Percentiles rank a stretch among this genome's conserved stretches.
Evolutionary conservation across 257 asterid species (phyloP).

Genomic region (Handroanthus guayacan): DNA sequence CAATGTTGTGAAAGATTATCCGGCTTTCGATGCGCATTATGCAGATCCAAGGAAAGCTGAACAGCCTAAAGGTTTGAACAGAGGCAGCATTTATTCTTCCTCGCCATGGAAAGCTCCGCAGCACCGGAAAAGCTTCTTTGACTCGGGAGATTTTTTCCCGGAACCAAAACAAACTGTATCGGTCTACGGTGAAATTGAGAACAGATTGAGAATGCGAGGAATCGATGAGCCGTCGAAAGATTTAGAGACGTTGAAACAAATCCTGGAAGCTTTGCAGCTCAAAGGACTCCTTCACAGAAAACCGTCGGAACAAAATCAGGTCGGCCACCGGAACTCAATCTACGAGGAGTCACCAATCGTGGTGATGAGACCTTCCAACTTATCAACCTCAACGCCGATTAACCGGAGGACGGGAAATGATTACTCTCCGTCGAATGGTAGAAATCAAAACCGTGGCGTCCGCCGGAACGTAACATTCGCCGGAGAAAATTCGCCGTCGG

Average conservation of each 20-base stretch:
- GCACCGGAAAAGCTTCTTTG: slow-evolving; percentile 69
- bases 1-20: slow-evolving; percentile 34
- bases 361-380: slow-evolving; percentile 60
- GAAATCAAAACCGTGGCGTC: slow-evolving; percentile 43
- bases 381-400: slow-evolving; percentile 44
- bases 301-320: slow-evolving; percentile 46
- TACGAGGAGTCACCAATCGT: slow-evolving; percentile 72
- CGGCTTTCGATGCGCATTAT: slow-evolving; percentile 25
- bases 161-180: slow-evolving; percentile 68
- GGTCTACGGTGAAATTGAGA: slow-evolving; percentile 71
- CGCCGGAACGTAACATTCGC: slow-evolving; percentile 49
- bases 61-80: slow-evolving; percentile 45
- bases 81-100: slow-evolving; percentile 46
- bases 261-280: slow-evolving; percentile 93
- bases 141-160: slow-evolving; percentile 81
- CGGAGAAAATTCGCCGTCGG: slow-evolving; percentile 58
- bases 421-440: slow-evolving; percentile 41
- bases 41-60: slow-evolving; percentile 49
- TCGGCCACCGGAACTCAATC: slow-evolving; percentile 56
- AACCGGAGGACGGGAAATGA: slow-evolving; percentile 48
- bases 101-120: slow-evolving; percentile 63
- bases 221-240: slow-evolving; percentile 79
- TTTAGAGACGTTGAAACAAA: slow-evolving; percentile 87
- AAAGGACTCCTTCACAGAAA: slow-evolving; percentile 79
- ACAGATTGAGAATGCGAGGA: slow-evolving; percentile 69